phyloP scores from a whole-genome alignment of 495 filamentous ascomycete species.

The Aspergillus bertholletiae region DNA sequence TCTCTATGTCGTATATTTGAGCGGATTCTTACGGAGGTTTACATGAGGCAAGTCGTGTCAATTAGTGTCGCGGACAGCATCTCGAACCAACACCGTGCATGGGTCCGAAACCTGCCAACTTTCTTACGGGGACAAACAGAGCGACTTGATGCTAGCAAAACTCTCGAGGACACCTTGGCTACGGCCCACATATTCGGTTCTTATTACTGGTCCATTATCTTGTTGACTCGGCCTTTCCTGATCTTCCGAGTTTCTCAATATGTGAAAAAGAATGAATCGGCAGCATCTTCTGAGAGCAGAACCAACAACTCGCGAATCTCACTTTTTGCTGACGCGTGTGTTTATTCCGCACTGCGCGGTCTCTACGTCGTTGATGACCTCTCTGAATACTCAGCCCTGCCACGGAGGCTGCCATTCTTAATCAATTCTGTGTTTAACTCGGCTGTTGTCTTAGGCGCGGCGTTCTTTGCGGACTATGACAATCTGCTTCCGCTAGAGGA shows the following conservation, averaged over 20 bases:
- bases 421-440: slow-evolving; percentile 74
- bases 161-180: slow-evolving; percentile 55
- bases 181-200: slow-evolving; percentile 65
- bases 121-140: slow-evolving; percentile 36
- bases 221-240: slow-evolving; percentile 68
- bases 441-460: slow-evolving; percentile 63
- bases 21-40: slow-evolving; percentile 62
- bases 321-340: slow-evolving; percentile 66
- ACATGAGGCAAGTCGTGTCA: slow-evolving; percentile 66
- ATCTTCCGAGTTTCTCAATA: slow-evolving; percentile 50
- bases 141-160: slow-evolving; percentile 30
- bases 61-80: slow-evolving; percentile 63
- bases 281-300: slow-evolving; percentile 16
- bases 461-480: slow-evolving; percentile 65
- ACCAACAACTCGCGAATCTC: slow-evolving; percentile 47
- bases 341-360: slow-evolving; percentile 65
- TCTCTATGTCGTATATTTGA: slow-evolving; percentile 61
- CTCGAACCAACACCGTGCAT: slow-evolving; percentile 50
- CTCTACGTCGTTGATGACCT: slow-evolving; percentile 59
- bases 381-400: slow-evolving; percentile 56
- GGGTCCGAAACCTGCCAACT: slow-evolving; percentile 34
- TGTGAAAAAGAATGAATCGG: slow-evolving; percentile 32
- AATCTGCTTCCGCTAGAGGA: slow-evolving; percentile 50
- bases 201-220: slow-evolving; percentile 70
- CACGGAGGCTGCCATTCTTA: slow-evolving; percentile 64